A percentile compares a stretch with the other conserved stretches of the same genome.
These are phyloP conservation scores for Metschnikowia peoriensis DNA, from an alignment of 805 yeast genomes.

Conservation along the genomic window DNA sequence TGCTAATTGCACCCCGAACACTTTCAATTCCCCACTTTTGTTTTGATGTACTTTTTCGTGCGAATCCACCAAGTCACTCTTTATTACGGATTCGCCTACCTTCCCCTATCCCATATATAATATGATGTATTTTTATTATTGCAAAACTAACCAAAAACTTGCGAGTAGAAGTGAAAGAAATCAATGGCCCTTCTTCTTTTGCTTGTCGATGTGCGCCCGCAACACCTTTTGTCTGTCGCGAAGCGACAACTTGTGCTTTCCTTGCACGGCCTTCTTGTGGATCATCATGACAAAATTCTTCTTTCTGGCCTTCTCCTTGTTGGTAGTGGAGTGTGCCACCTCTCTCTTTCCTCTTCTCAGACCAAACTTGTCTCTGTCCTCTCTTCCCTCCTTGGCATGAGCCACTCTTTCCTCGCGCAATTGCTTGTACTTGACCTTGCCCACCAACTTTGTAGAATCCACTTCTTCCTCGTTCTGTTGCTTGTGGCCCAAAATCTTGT, in stretches of 20 bases:
- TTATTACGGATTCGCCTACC: neutral
- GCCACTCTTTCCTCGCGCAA: slow-evolving; percentile 88
- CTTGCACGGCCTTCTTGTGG: slow-evolving; percentile 91
- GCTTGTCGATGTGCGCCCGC: slow-evolving; percentile 83
- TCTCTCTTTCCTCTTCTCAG: slow-evolving; percentile 80
- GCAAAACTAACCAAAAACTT: slow-evolving; percentile 3
- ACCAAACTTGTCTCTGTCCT: slow-evolving; percentile 88
- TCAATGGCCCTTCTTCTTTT: slow-evolving; percentile 79
- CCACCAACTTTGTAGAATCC: slow-evolving; percentile 74
- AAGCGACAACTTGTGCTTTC: slow-evolving; percentile 85
- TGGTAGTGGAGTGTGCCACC: slow-evolving; percentile 83
- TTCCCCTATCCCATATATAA: slow-evolving; percentile 8
- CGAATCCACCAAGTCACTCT: neutral
- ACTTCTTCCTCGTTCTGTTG: slow-evolving; percentile 76
- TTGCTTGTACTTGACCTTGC: slow-evolving; percentile 79
- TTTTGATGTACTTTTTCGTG: slow-evolving; percentile 13
- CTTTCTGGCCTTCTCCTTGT: slow-evolving; percentile 93
- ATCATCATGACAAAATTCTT: slow-evolving; percentile 99
- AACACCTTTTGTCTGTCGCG: slow-evolving; percentile 87
- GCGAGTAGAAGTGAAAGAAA: neutral
- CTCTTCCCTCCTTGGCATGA: slow-evolving; percentile 84
- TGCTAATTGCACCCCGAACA: neutral
- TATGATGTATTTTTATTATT: slow-evolving; percentile 7
- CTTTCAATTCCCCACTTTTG: slow-evolving; percentile 13
- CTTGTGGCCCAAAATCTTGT: slow-evolving; percentile 64